Percentiles rank a stretch among this genome's conserved stretches.
phyloP scores from a whole-genome alignment of 805 yeast genomes.

The Groenewaldozyma tartarivorans region DNA sequence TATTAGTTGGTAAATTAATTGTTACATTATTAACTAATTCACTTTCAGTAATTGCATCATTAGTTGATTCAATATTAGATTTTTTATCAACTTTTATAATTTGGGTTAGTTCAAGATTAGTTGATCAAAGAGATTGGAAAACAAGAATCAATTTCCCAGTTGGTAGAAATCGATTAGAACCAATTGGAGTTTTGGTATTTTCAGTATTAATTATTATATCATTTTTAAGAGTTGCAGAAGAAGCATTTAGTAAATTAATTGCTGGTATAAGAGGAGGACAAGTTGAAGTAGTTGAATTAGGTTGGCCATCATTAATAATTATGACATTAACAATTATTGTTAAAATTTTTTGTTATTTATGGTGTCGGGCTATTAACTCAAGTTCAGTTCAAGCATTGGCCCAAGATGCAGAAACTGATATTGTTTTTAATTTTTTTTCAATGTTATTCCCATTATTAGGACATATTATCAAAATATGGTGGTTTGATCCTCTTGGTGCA shows the following conservation, averaged over 20 bases:
- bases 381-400: slow-evolving; percentile 70
- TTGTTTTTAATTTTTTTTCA: slow-evolving; percentile 63
- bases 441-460: slow-evolving; percentile 62
- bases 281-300: slow-evolving; percentile 35
- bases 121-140: slow-evolving; percentile 36
- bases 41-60: slow-evolving; percentile 67
- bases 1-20: slow-evolving; percentile 49
- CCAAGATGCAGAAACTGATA: slow-evolving; percentile 74
- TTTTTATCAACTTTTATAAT: slow-evolving; percentile 68
- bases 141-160: slow-evolving; percentile 43
- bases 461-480: slow-evolving; percentile 42
- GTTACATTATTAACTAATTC: slow-evolving; percentile 61
- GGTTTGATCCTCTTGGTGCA: slow-evolving; percentile 74
- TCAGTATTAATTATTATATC: slow-evolving; percentile 63
- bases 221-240: slow-evolving; percentile 62
- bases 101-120: slow-evolving; percentile 42
- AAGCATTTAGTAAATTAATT: slow-evolving; percentile 44
- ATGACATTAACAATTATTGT: slow-evolving; percentile 55
- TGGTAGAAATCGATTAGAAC: slow-evolving; percentile 66
- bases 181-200: slow-evolving; percentile 67
- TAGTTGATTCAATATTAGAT: slow-evolving; percentile 68
- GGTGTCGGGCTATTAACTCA: slow-evolving; percentile 53
- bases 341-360: slow-evolving; percentile 51
- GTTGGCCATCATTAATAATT: slow-evolving; percentile 41
- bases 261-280: slow-evolving; percentile 23